phyloP scores from a whole-genome alignment of 768 basidiomycete species.

The Rossbeevera mucosa region DNA sequence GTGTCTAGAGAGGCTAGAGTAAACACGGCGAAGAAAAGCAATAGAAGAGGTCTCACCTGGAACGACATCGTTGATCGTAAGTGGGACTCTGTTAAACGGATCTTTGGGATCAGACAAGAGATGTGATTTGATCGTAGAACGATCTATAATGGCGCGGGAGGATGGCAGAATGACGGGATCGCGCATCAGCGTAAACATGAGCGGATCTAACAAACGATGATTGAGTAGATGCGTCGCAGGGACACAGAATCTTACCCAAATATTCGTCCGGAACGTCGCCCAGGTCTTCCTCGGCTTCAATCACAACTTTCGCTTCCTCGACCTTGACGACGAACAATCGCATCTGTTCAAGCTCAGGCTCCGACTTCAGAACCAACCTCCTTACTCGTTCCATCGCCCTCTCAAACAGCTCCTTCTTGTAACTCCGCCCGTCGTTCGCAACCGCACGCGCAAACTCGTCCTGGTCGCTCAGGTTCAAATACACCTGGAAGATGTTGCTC shows the following conservation, averaged over 20 bases:
- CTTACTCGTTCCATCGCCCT: constrained; percentile 64
- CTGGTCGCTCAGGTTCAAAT: constrained; percentile 80
- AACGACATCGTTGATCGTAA: constrained; percentile 73
- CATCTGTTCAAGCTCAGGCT: constrained; percentile 69
- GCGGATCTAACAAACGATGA: constrained; percentile 64
- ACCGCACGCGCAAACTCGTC: constrained; percentile 79
- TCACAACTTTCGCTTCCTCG: constrained; percentile 71
- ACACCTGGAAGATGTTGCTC: constrained; percentile 85
- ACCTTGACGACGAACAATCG: constrained; percentile 71
- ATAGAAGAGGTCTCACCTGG: constrained; percentile 51
- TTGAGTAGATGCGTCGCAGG: background rate
- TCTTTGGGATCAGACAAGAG: constrained; percentile 87
- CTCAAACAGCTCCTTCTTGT: constrained; percentile 79
- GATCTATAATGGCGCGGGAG: constrained; percentile 74
- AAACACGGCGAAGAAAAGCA: background rate
- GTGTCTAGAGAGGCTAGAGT: constrained; percentile 39
- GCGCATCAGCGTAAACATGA: constrained; percentile 91
- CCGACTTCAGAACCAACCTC: constrained; percentile 63
- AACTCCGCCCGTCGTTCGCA: constrained; percentile 92
- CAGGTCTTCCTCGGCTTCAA: constrained; percentile 87
- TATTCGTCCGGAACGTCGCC: constrained; percentile 96
- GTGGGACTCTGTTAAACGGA: constrained; percentile 90
- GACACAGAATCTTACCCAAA: constrained; percentile 57
- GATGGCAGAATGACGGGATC: constrained; percentile 91
- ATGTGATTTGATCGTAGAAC: constrained; percentile 92